phyloP scores from a whole-genome alignment of 2,329 filamentous ascomycete genomes.

The Hypoxylon sp. region DNA sequence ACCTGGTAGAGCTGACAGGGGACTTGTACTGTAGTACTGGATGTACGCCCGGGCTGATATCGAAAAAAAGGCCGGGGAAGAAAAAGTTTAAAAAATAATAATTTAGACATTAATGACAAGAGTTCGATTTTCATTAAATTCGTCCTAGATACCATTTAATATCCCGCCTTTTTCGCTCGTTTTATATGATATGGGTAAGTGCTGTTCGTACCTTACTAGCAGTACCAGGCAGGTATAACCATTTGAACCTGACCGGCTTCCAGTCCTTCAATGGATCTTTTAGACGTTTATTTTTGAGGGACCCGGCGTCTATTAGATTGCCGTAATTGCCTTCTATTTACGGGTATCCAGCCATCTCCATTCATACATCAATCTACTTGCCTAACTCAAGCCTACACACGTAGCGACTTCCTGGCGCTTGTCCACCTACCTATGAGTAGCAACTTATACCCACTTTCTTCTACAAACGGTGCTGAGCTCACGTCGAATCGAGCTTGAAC shows the following conservation, averaged over 20 bases:
- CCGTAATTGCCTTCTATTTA: neutral
- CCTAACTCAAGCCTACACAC: neutral
- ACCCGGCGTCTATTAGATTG: neutral
- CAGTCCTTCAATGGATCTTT: neutral
- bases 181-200: neutral
- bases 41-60: neutral
- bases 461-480: neutral
- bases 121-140: neutral
- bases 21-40: neutral
- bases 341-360: neutral
- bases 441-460: neutral
- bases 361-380: neutral
- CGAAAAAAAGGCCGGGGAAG: neutral
- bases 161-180: neutral
- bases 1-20: neutral
- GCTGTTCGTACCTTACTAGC: neutral
- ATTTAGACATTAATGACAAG: neutral
- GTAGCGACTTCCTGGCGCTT: neutral
- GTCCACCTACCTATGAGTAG: neutral
- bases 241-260: neutral
- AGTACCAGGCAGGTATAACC: neutral
- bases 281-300: neutral
- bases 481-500: neutral
- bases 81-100: neutral
- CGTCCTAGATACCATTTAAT: neutral